phyloP scores from a whole-genome alignment of 2,329 filamentous ascomycete species.

The Verticillium klebahnii region DNA sequence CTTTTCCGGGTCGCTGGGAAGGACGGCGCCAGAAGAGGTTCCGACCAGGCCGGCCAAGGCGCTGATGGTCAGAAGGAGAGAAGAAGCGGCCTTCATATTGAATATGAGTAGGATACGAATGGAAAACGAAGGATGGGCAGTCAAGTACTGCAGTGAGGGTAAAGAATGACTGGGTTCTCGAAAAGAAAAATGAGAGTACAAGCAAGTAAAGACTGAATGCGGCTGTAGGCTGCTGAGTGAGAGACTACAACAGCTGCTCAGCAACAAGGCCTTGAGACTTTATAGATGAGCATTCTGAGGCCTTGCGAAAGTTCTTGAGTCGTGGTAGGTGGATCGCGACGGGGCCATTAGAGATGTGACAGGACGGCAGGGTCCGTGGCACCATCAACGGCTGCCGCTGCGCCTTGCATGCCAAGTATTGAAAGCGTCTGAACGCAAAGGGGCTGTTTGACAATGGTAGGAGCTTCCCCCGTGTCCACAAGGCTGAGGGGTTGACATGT shows the following conservation, averaged over 20 bases:
- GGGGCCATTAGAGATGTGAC: not conserved
- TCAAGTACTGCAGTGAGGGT: not conserved
- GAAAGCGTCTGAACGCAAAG: no score
- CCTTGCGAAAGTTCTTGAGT: not conserved
- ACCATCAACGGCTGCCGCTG: not conserved
- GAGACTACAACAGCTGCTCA: not conserved
- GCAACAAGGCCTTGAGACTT: not conserved
- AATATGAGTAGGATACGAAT: not conserved
- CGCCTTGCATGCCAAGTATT: no score
- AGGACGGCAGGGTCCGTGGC: not conserved
- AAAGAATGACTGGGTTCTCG: not conserved
- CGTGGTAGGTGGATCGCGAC: not conserved
- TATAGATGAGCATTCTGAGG: not conserved
- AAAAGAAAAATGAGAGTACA: not conserved
- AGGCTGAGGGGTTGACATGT: no score
- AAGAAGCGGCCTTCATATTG: constrained; percentile 5
- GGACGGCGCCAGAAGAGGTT: constrained; percentile 1
- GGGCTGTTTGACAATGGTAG: no score
- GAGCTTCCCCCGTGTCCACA: no score
- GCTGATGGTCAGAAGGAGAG: constrained; percentile 5
- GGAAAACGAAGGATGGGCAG: not conserved
- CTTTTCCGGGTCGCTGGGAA: constrained; percentile 2
- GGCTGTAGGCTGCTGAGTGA: not conserved
- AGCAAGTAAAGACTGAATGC: not conserved
- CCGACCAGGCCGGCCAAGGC: constrained; percentile 2